Evolutionary conservation across 2,329 filamentous ascomycete species (phyloP).

Genomic region (Penicillium sp.): DNA sequence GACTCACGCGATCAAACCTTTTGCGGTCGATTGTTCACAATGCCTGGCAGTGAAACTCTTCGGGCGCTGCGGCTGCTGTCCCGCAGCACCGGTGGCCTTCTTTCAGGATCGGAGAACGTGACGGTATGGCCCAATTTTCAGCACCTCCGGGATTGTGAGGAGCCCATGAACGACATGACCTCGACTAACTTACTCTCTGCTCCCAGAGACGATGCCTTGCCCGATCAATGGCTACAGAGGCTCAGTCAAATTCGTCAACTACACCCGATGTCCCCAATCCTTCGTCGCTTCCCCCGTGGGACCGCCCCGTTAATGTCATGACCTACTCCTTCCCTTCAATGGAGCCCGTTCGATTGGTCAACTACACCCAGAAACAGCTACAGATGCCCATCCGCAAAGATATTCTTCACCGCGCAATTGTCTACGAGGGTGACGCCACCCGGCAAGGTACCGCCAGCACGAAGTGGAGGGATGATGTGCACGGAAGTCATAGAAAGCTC

Average conservation of each 20-base stretch:
- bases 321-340: conserved; percentile 88
- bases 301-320: conserved; percentile 74
- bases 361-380: conserved; percentile 81
- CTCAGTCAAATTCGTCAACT: conserved; percentile 34
- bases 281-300: conserved; percentile 34
- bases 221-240: conserved; percentile 56
- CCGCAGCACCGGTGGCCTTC: conserved; percentile 40
- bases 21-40: conserved; percentile 26
- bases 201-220: conserved; percentile 49
- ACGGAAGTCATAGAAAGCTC: conserved; percentile 81
- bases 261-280: conserved; percentile 31
- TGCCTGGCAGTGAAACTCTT: conserved; percentile 43
- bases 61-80: conserved; percentile 45
- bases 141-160: conserved; percentile 8
- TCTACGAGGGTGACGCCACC: conserved; percentile 89
- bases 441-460: conserved; percentile 83
- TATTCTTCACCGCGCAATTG: conserved; percentile 85
- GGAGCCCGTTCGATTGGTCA: conserved; percentile 76
- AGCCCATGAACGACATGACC: not conserved
- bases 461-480: conserved; percentile 81
- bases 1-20: conserved; percentile 13
- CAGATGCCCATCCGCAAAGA: conserved; percentile 85
- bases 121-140: conserved; percentile 36
- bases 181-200: conserved; percentile 28
- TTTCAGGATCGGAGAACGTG: conserved; percentile 40